Evolutionary conservation across 2,329 filamentous ascomycete species (phyloP).

Genomic region (Didymella glomerata): DNA sequence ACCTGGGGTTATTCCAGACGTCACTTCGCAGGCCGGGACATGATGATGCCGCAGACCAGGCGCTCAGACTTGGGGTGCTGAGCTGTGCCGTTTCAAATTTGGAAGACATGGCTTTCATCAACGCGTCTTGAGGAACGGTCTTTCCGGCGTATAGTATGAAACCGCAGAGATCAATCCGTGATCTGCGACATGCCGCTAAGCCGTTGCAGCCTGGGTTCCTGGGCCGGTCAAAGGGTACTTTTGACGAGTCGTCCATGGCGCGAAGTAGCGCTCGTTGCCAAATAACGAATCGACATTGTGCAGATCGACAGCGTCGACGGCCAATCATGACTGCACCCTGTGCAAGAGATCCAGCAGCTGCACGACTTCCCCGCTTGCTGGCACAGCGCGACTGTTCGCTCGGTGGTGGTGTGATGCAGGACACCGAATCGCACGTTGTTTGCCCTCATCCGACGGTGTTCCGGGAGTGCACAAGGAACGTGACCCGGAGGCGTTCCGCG

Average conservation of each 20-base stretch:
- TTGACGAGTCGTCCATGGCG: slow-evolving; percentile 8
- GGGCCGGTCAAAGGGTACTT: slow-evolving; percentile 17
- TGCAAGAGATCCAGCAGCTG: slow-evolving; percentile 5
- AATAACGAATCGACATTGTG: slow-evolving; percentile 13
- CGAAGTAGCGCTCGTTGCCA: slow-evolving; percentile 6
- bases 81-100: background rate
- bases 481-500: slow-evolving; percentile 31
- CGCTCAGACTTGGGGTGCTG: background rate
- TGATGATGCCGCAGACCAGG: background rate
- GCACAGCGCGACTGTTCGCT: slow-evolving; percentile 5
- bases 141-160: background rate
- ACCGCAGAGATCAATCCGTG: background rate
- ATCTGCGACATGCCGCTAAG: slow-evolving; percentile 1
- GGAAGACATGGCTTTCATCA: background rate
- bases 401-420: slow-evolving; percentile 31
- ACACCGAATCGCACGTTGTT: slow-evolving; percentile 9
- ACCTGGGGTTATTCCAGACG: slow-evolving; percentile 28
- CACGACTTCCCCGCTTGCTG: slow-evolving; percentile 19
- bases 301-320: slow-evolving; percentile 15
- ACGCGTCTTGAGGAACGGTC: too few species aligned
- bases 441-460: slow-evolving; percentile 41
- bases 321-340: slow-evolving; percentile 11
- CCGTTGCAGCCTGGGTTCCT: slow-evolving; percentile 6
- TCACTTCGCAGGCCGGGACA: slow-evolving; percentile 23
- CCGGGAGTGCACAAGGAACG: slow-evolving; percentile 27